Evolutionary conservation across 192 early-diverging fungal species (phyloP).

Genomic region (Backusella australiensis): DNA sequence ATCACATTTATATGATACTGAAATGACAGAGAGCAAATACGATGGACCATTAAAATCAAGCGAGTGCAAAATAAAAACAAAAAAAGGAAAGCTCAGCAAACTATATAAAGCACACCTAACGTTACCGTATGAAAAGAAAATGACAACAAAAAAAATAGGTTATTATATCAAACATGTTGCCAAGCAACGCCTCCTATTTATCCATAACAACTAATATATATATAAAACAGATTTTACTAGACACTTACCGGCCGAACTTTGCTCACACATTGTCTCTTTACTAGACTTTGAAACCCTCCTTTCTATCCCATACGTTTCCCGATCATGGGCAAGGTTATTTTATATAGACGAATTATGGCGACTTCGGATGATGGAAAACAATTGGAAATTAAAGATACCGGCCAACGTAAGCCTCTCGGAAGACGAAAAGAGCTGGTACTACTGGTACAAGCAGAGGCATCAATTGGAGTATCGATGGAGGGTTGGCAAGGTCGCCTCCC

Average conservation of each 20-base stretch:
- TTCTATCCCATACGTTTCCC: constrained; percentile 6
- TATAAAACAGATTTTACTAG: constrained; percentile 11
- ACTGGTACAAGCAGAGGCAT: constrained; percentile 68
- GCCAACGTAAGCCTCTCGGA: not conserved
- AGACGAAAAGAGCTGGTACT: constrained; percentile 52
- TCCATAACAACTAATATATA: not conserved
- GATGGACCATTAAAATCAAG: not conserved
- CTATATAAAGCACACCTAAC: not conserved
- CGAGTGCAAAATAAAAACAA: not conserved
- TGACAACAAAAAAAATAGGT: not conserved
- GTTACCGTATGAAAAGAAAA: not conserved
- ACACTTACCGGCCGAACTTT: constrained; percentile 11
- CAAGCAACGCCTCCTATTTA: not conserved
- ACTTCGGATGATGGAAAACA: not conserved
- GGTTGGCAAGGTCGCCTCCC: constrained; percentile 39
- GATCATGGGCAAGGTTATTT: not conserved
- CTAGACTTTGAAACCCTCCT: constrained; percentile 6
- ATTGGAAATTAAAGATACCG: constrained; percentile 15
- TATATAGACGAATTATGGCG: constrained; percentile 12
- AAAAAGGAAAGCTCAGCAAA: not conserved
- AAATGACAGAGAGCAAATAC: not conserved
- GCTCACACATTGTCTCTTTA: constrained; percentile 13
- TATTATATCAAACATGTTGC: not conserved
- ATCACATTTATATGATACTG: not conserved
- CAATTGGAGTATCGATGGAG: constrained; percentile 67